Evolutionary conservation across 129 eudicot species (phyloP).

Genomic region (Erigeron canadensis): DNA sequence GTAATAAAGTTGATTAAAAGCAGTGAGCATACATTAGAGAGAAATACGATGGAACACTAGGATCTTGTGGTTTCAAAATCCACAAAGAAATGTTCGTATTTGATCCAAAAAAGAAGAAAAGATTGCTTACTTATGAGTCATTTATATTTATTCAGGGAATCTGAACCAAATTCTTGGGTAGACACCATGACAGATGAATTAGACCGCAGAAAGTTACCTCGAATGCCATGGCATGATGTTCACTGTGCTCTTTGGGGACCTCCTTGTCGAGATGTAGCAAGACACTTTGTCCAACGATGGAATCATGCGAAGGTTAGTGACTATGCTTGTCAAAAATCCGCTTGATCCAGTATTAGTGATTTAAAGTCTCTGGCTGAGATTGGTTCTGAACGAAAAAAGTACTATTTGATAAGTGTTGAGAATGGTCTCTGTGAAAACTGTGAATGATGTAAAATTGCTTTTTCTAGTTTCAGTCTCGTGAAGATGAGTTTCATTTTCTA

Average conservation of each 20-base stretch:
- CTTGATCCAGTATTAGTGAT: background rate
- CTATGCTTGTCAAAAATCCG: background rate
- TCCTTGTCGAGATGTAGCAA: conserved; percentile 90
- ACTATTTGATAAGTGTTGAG: background rate
- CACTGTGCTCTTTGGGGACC: conserved; percentile 99
- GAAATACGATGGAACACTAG: background rate
- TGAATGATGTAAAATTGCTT: background rate
- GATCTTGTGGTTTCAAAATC: conserved; percentile 7
- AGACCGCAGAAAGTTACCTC: conserved; percentile 72
- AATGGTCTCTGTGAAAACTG: background rate
- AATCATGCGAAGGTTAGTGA: conserved; percentile 91
- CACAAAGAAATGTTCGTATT: background rate
- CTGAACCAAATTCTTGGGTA: conserved; percentile 99
- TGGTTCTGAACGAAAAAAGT: background rate
- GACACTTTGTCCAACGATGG: conserved; percentile 98
- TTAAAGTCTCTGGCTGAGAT: background rate
- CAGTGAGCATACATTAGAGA: background rate
- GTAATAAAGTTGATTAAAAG: background rate
- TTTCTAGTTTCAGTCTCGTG: background rate
- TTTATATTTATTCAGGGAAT: conserved; percentile 57
- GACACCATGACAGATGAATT: conserved; percentile 89
- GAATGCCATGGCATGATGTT: conserved; percentile 99
- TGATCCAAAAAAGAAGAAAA: background rate
- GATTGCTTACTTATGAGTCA: conserved; percentile 6
- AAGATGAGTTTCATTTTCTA: conserved; percentile 18